phyloP scores from a whole-genome alignment of 345 rosid species.

The Acer campestre region DNA sequence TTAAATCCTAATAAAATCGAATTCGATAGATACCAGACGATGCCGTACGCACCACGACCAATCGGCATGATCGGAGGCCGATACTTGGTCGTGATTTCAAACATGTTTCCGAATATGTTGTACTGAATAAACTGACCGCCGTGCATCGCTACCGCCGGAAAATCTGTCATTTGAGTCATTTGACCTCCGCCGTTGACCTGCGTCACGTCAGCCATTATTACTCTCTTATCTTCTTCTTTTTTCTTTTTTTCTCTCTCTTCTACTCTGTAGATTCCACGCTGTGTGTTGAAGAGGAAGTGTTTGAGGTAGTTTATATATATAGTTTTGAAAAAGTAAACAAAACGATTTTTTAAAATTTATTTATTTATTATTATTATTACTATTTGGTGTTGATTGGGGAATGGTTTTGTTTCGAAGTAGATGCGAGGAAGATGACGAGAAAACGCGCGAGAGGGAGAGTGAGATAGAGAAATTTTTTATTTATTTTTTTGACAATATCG shows the following conservation, averaged over 20 bases:
- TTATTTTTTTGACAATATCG: too few species aligned
- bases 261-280: slow-evolving; percentile 8
- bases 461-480: neutral
- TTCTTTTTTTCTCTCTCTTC: slow-evolving; percentile 1
- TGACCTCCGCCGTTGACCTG: slow-evolving; percentile 48
- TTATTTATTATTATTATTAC: neutral
- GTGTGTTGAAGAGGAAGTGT: slow-evolving; percentile 2
- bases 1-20: neutral
- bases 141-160: slow-evolving; percentile 69
- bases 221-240: slow-evolving; percentile 12
- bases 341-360: neutral
- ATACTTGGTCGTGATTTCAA: slow-evolving; percentile 86
- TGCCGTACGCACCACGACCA: slow-evolving; percentile 98
- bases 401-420: slow-evolving; percentile 37
- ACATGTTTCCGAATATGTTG: slow-evolving; percentile 76
- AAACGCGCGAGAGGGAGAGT: slow-evolving; percentile 42
- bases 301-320: slow-evolving; percentile 9
- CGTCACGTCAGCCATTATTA: slow-evolving; percentile 36
- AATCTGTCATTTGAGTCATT: slow-evolving; percentile 52
- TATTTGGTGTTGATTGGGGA: neutral
- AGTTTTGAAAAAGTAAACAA: neutral
- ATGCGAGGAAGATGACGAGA: slow-evolving; percentile 58
- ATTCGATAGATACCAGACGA: slow-evolving; percentile 75
- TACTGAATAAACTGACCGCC: slow-evolving; percentile 75
- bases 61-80: slow-evolving; percentile 91